Base-by-base conservation (phyloP, 257 asterid species). In the Fraxinus excelsior region DNA sequence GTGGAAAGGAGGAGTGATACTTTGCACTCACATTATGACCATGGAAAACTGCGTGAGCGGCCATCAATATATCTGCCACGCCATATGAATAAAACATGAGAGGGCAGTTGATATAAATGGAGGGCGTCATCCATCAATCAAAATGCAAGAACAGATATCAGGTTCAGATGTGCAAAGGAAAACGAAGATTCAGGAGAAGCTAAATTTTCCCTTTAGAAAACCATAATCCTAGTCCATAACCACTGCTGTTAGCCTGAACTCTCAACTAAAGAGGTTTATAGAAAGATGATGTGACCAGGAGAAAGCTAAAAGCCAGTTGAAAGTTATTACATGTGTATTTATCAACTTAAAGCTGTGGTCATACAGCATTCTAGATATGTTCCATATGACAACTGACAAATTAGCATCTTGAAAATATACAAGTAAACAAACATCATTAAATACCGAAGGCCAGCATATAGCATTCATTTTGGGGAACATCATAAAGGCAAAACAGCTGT, bases 11-110 rank as follows among this genome's bases (percentile, higher is more conserved):
- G 25, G 31, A 71, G 26, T 31, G 56, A 66, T 64, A 51, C 70
- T 74, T 25, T n/a, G 82, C 80, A 89, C 99, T 92, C 82, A 95
- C 99, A 78, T 84, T 90, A 78, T 93, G 93, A 85, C 85, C 92
- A 80, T 86, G 96, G 85, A 80, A 85, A 79, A 88, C 88, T 71
- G 94, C 88, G 49, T 91, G 94, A 26, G 91, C 72, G 77, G 94
- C 96, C 70, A 87, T 85, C 89, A 91, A 78, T 71, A 89, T 88
- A 90, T 91, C 99, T 95, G 97, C 74, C 82, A 83, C 58, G 68
- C 78, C 76, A 82, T 74, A 79, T 65, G 14, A 82, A 21, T 68
- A 74, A 76, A 64, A 66, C 34, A 72, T 78, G 66, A 87, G 82
- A 70, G 69, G 31, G 73, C 67, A 70, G 78, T 70, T 34, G 69